Evolutionary conservation across 306 rosid species (phyloP).

Genomic region (Canavalia ensiformis): DNA sequence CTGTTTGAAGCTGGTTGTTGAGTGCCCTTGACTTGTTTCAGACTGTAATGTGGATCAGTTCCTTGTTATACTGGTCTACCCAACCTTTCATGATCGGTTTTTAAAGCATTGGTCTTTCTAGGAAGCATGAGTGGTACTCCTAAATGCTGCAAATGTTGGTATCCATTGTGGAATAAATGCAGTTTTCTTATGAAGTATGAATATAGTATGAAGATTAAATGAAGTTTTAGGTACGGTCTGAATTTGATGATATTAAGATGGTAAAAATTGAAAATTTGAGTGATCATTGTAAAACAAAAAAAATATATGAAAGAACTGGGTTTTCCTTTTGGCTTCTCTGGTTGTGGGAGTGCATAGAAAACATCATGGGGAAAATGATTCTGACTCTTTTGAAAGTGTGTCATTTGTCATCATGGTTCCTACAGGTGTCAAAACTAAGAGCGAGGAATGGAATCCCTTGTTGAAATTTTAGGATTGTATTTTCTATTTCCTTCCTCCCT

Average conservation of each 20-base stretch:
- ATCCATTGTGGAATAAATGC: background rate
- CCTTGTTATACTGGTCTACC: background rate
- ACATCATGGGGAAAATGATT: background rate
- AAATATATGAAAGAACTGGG: background rate
- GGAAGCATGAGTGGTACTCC: background rate
- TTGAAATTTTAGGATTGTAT: background rate
- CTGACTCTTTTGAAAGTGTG: background rate
- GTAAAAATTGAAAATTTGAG: background rate
- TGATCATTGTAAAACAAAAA: background rate
- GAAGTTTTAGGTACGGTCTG: background rate
- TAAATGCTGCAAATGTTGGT: slow-evolving; percentile 3
- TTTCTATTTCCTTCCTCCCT: background rate
- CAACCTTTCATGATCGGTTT: background rate
- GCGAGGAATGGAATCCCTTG: slow-evolving; percentile 10
- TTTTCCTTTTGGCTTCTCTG: background rate
- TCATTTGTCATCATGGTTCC: slow-evolving; percentile 6
- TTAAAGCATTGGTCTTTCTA: background rate
- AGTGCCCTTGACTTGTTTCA: background rate
- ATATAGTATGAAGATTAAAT: background rate
- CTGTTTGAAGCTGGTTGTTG: background rate
- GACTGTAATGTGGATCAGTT: background rate
- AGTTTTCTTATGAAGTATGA: background rate
- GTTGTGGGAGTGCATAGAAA: background rate
- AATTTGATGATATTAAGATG: slow-evolving; percentile 9
- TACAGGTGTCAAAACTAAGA: background rate